Conservation (phyloP, 2,329 filamentous ascomycete species). For the Alternaria brassicae region DNA sequence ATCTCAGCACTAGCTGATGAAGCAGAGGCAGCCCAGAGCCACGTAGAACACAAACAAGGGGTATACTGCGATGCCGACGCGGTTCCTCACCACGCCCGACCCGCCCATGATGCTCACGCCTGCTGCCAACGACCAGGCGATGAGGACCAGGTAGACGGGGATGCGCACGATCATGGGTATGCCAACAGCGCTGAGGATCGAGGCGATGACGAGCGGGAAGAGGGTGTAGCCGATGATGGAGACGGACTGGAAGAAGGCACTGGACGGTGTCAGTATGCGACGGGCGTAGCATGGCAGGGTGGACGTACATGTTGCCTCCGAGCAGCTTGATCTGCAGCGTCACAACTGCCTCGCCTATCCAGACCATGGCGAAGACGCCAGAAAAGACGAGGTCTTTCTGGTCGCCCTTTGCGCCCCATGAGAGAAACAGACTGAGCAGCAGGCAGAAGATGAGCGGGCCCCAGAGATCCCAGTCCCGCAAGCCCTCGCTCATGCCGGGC, state of each 20-base stretch:
- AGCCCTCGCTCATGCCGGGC: slow-evolving; percentile 81
- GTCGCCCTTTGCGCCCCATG: slow-evolving; percentile 76
- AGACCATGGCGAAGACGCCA: slow-evolving; percentile 94
- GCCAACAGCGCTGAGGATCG: slow-evolving; percentile 82
- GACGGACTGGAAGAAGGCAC: slow-evolving; percentile 95
- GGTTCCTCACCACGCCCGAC: slow-evolving; percentile 93
- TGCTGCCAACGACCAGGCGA: slow-evolving; percentile 92
- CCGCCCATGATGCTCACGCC: slow-evolving; percentile 95
- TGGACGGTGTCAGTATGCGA: slow-evolving; percentile 55
- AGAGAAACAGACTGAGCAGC: slow-evolving; percentile 84
- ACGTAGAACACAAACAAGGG: slow-evolving; percentile 96
- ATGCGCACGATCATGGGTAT: slow-evolving; percentile 83
- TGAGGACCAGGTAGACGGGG: slow-evolving; percentile 86
- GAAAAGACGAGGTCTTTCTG: slow-evolving; percentile 93
- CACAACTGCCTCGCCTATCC: slow-evolving; percentile 95
- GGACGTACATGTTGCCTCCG: slow-evolving; percentile 91
- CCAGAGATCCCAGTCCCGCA: slow-evolving; percentile 98
- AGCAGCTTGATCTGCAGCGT: slow-evolving; percentile 97
- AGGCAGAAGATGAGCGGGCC: slow-evolving; percentile 94
- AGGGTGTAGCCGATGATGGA: slow-evolving; percentile 99
- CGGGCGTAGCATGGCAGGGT: not conserved
- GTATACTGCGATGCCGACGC: slow-evolving; percentile 92
- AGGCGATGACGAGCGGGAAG: slow-evolving; percentile 93
- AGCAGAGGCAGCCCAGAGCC: slow-evolving; percentile 90
- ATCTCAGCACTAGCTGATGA: slow-evolving; percentile 75